These are phyloP conservation scores for Brettanomyces custersianus DNA, from an alignment of 805 yeast genomes.

Conservation along the genomic window DNA sequence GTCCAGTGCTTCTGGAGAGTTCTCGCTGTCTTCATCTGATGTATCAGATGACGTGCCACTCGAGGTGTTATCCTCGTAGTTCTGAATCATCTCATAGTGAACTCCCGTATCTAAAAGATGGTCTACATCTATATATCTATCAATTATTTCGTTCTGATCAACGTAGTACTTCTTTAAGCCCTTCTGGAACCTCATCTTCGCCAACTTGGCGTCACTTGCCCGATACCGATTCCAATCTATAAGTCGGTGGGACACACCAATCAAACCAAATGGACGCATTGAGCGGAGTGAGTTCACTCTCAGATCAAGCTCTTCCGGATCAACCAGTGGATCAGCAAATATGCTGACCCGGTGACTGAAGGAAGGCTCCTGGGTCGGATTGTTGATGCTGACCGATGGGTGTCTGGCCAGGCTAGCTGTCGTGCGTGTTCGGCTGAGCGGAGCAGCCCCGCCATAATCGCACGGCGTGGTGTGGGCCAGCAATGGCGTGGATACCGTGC, in stretches of 20 bases:
- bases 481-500: too few relatives aligned
- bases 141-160: constrained; percentile 52
- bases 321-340: constrained; percentile 9
- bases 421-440: too few relatives aligned
- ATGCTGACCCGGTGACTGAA: constrained; percentile 16
- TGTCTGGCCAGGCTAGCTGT: too few relatives aligned
- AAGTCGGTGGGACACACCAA: constrained; percentile 32
- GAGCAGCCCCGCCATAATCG: too few relatives aligned
- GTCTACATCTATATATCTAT: constrained; percentile 52
- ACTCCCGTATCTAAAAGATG: constrained; percentile 61
- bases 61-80: constrained; percentile 34
- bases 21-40: constrained; percentile 7
- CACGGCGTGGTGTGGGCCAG: too few relatives aligned
- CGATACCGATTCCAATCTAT: constrained; percentile 30
- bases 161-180: constrained; percentile 37
- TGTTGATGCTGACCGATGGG: constrained; percentile 11
- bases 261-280: constrained; percentile 37
- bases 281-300: constrained; percentile 27
- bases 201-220: constrained; percentile 17
- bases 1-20: too few relatives aligned
- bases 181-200: constrained; percentile 9
- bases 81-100: constrained; percentile 53
- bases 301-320: constrained; percentile 8
- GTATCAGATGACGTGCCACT: constrained; percentile 16
- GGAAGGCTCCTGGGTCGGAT: constrained; percentile 11